Percentiles rank a stretch among this genome's conserved stretches.
Evolutionary conservation across 176 grass and related monocot species (phyloP).

Genomic region (Tillandsia leiboldiana): DNA sequence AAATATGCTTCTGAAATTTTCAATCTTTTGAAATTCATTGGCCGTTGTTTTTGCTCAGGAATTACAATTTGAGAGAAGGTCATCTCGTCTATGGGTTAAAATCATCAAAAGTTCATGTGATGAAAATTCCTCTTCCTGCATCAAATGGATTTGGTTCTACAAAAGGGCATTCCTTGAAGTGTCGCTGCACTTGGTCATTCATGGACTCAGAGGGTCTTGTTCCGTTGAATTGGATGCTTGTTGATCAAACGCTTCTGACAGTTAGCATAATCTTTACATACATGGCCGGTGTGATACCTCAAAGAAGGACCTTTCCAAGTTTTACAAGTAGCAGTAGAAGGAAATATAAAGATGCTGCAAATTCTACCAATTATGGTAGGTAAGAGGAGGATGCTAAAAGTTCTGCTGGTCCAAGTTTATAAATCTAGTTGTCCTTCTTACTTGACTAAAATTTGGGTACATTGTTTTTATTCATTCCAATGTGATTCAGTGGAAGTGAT

Average conservation of each 20-base stretch:
- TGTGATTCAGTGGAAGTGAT: conserved; percentile 23
- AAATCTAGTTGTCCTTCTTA: not conserved
- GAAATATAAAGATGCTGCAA: conserved; percentile 22
- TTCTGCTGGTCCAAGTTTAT: not conserved
- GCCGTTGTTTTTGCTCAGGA: not conserved
- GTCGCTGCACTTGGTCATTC: conserved; percentile 31
- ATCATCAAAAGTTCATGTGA: too few relatives aligned
- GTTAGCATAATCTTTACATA: conserved; percentile 75
- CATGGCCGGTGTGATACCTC: conserved; percentile 66
- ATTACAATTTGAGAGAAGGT: not conserved
- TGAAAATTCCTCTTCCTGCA: conserved; percentile 8
- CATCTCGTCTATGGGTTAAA: not conserved
- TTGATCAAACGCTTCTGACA: conserved; percentile 68
- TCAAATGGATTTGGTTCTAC: conserved; percentile 15
- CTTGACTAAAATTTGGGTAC: conserved; percentile 17
- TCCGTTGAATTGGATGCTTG: conserved; percentile 29
- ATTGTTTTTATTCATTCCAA: conserved; percentile 22
- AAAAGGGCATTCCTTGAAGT: conserved; percentile 26
- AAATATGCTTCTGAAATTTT: too few relatives aligned
- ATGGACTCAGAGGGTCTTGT: conserved; percentile 33
- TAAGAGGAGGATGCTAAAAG: conserved; percentile 53
- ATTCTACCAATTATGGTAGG: conserved; percentile 69
- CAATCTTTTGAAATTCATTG: not conserved
- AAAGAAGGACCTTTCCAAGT: conserved; percentile 7
- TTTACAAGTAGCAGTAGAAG: conserved; percentile 12